phyloP scores from a whole-genome alignment of 805 yeast genomes.

The Yamadazyma paraphyllophila region DNA sequence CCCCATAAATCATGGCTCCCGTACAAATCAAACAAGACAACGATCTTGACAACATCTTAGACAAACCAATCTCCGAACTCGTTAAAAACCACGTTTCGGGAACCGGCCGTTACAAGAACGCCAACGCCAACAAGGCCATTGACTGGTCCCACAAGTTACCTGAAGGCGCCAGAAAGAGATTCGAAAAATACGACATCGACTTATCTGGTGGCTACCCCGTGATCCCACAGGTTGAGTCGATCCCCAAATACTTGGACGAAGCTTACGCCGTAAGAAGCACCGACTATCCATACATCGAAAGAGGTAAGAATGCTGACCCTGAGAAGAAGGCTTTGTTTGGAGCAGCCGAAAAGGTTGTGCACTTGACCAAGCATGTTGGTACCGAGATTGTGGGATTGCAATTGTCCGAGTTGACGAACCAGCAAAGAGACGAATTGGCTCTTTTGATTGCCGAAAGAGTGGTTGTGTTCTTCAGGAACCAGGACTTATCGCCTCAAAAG shows the following conservation, averaged over 20 bases:
- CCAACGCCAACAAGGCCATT: conserved; percentile 3
- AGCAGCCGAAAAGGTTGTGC: conserved; percentile 26
- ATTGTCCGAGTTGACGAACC: conserved; percentile 23
- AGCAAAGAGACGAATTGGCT: conserved; percentile 29
- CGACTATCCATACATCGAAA: conserved; percentile 22
- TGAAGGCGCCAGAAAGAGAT: conserved; percentile 20
- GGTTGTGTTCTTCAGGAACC: conserved; percentile 29
- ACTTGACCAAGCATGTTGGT: conserved; percentile 25
- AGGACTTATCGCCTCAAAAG: conserved; percentile 28
- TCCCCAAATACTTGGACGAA: conserved; percentile 27
- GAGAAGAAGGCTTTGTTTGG: conserved; percentile 29
- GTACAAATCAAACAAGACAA: conserved; percentile 4
- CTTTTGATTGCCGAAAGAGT: conserved; percentile 28
- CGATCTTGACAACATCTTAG: conserved; percentile 3
- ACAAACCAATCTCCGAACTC: conserved; percentile 12
- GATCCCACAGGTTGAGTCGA: conserved; percentile 18
- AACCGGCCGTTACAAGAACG: conserved; percentile 30
- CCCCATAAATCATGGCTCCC: conserved; percentile 11
- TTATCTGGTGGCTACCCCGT: conserved; percentile 25
- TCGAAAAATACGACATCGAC: conserved; percentile 23
- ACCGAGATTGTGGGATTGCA: conserved; percentile 31
- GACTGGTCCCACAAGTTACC: conserved; percentile 20
- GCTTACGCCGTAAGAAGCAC: conserved; percentile 21
- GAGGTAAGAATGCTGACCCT: conserved; percentile 30
- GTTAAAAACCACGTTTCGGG: conserved; percentile 11